phyloP scores from a whole-genome alignment of 2,329 filamentous ascomycete species.

The Coniochaeta sp. region DNA sequence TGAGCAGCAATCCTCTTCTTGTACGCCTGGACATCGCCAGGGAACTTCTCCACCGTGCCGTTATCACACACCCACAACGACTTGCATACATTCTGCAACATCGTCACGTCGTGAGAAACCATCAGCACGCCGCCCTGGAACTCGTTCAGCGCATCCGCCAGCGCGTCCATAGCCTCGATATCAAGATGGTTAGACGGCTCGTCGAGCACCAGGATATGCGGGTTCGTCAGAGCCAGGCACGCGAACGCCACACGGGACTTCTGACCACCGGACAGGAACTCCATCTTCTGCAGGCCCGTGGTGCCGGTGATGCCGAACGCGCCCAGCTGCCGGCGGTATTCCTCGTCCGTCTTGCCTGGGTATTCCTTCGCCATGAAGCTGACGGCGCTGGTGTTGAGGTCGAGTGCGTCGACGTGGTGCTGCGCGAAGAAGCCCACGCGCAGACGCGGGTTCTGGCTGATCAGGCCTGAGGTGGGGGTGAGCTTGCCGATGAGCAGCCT shows the following conservation, averaged over 20 bases:
- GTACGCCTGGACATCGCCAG: slow-evolving; percentile 90
- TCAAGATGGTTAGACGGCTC: slow-evolving; percentile 98
- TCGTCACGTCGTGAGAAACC: slow-evolving; percentile 98
- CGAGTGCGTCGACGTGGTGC: slow-evolving; percentile 94
- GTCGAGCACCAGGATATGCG: slow-evolving; percentile 95
- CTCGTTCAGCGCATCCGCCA: slow-evolving; percentile 72
- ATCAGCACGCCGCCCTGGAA: slow-evolving; percentile 96
- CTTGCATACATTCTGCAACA: slow-evolving; percentile 93
- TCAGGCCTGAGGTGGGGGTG: slow-evolving; percentile 67
- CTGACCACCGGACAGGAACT: slow-evolving; percentile 86
- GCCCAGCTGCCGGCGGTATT: slow-evolving; percentile 91
- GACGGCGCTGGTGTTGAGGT: slow-evolving; percentile 82
- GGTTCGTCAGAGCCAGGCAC: slow-evolving; percentile 88
- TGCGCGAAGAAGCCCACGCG: slow-evolving; percentile 96
- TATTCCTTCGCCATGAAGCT: slow-evolving; percentile 94
- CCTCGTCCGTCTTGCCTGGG: slow-evolving; percentile 87
- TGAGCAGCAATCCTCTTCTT: slow-evolving; percentile 94
- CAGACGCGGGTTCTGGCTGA: slow-evolving; percentile 81
- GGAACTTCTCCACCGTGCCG: slow-evolving; percentile 92
- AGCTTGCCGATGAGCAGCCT: slow-evolving; percentile 93
- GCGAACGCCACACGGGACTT: slow-evolving; percentile 98
- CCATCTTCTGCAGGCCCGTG: slow-evolving; percentile 96
- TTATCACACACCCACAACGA: slow-evolving; percentile 95
- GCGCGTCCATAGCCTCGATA: slow-evolving; percentile 98
- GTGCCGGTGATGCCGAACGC: slow-evolving; percentile 89